Conservation (phyloP, 805 yeast genomes). For the Martiniozyma abietophila region DNA sequence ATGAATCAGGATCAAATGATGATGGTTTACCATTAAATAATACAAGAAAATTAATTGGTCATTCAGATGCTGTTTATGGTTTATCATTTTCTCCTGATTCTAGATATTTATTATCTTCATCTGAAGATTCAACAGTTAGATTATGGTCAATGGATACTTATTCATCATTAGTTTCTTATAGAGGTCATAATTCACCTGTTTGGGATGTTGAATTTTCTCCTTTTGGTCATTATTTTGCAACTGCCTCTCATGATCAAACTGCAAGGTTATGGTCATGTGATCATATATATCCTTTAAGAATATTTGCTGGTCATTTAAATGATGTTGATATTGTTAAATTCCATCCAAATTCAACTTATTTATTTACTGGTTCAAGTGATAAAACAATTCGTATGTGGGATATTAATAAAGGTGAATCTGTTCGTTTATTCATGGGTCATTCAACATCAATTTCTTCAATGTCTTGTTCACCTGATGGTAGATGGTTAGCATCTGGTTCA, state of each 20-base stretch:
- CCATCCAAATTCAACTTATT: slow-evolving; percentile 93
- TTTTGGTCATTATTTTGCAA: slow-evolving; percentile 94
- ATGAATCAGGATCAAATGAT: slow-evolving; percentile 21
- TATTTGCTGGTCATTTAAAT: slow-evolving; percentile 94
- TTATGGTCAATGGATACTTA: slow-evolving; percentile 92
- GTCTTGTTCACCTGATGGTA: slow-evolving; percentile 93
- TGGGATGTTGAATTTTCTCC: slow-evolving; percentile 98
- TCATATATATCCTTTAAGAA: slow-evolving; percentile 90
- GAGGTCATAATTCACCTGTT: slow-evolving; percentile 92
- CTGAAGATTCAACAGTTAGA: slow-evolving; percentile 88
- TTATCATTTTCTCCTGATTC: slow-evolving; percentile 86
- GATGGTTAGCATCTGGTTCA: slow-evolving; percentile 66
- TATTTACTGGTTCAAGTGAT: slow-evolving; percentile 92
- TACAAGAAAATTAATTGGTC: slow-evolving; percentile 65
- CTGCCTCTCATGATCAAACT: slow-evolving; percentile 95
- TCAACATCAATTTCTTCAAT: slow-evolving; percentile 78
- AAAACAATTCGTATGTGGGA: slow-evolving; percentile 99
- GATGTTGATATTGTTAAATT: slow-evolving; percentile 93
- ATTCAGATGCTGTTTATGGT: slow-evolving; percentile 90
- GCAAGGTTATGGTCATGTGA: slow-evolving; percentile 98
- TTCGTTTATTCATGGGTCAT: slow-evolving; percentile 87
- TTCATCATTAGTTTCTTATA: slow-evolving; percentile 83
- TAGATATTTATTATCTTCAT: slow-evolving; percentile 65
- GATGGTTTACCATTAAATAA: slow-evolving; percentile 25
- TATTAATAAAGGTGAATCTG: slow-evolving; percentile 77